These are phyloP conservation scores for Ophiocordyceps camponoti-floridani DNA, from an alignment of 2,329 filamentous ascomycete genomes.

Conservation along the genomic window DNA sequence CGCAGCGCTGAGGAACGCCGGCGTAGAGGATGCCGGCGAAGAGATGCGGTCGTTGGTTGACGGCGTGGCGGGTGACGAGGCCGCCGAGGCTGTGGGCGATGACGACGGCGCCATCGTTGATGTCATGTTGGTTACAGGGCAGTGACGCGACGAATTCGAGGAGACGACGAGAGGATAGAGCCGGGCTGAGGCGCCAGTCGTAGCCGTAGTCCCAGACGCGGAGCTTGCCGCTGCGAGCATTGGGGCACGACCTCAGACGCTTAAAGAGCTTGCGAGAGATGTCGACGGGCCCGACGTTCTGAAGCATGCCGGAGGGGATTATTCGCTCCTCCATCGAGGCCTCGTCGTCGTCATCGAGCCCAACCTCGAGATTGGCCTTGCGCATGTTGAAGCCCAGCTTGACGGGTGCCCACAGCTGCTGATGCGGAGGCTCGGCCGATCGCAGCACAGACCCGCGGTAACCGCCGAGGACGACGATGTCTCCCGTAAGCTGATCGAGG, in stretches of 20 bases:
- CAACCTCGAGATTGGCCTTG: constrained; percentile 81
- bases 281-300: constrained; percentile 80
- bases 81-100: constrained; percentile 24
- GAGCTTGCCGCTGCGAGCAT: constrained; percentile 51
- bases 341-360: constrained; percentile 65
- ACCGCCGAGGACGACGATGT: constrained; percentile 76
- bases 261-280: constrained; percentile 72
- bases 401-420: constrained; percentile 87
- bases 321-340: constrained; percentile 70
- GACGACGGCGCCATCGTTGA: constrained; percentile 30
- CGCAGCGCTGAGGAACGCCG: constrained; percentile 67
- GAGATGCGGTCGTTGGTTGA: constrained; percentile 70
- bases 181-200: constrained; percentile 81
- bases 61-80: constrained; percentile 70
- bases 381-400: constrained; percentile 84
- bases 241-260: constrained; percentile 55
- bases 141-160: constrained; percentile 55
- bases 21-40: constrained; percentile 78
- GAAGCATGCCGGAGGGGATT: constrained; percentile 73
- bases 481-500: constrained; percentile 57
- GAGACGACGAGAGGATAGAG: constrained; percentile 54
- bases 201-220: constrained; percentile 84
- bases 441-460: constrained; percentile 82
- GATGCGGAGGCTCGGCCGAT: constrained; percentile 61
- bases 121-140: constrained; percentile 50